These are phyloP conservation scores for Biscogniauxia sp. DNA, from an alignment of 2,329 filamentous ascomycete species.

Conservation along the genomic window DNA sequence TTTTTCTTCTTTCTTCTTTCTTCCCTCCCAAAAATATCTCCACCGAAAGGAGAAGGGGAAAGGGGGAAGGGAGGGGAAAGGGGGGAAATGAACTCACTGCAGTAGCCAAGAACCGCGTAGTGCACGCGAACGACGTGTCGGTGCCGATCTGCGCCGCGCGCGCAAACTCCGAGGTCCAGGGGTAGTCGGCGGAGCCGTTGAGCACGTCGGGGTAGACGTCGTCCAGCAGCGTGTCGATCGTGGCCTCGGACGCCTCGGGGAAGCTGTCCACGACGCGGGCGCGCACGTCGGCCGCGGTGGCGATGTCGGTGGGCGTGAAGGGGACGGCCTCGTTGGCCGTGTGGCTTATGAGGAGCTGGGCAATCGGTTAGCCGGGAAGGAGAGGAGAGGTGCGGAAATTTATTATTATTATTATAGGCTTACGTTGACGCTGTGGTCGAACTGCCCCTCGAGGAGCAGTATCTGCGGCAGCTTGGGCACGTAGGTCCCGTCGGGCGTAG, in stretches of 20 bases:
- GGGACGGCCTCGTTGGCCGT: constrained; percentile 47
- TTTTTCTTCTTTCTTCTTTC: too few relatives aligned
- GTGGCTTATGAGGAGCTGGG: constrained; percentile 28
- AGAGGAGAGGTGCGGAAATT: neutral
- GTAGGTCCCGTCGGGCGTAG: constrained; percentile 24
- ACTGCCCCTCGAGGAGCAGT: constrained; percentile 21
- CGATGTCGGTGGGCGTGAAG: constrained; percentile 42
- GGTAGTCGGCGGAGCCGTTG: constrained; percentile 31
- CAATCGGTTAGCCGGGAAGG: neutral
- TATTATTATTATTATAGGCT: too few relatives aligned
- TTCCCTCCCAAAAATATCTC: too few relatives aligned
- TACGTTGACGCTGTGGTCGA: constrained; percentile 18
- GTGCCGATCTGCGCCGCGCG: constrained; percentile 41
- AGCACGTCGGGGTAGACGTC: constrained; percentile 50
- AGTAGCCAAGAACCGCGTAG: constrained; percentile 47
- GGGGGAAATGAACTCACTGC: constrained; percentile 23
- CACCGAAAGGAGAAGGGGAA: too few relatives aligned
- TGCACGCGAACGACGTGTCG: constrained; percentile 49
- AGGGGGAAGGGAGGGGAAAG: too few relatives aligned
- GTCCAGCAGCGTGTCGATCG: constrained; percentile 40
- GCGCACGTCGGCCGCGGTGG: constrained; percentile 30
- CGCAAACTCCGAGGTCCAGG: constrained; percentile 43
- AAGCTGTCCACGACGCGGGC: constrained; percentile 13
- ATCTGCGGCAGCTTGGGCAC: constrained; percentile 25
- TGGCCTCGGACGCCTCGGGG: constrained; percentile 16